phyloP scores from a whole-genome alignment of 2,329 filamentous ascomycete species.

The Xylaria digitata region DNA sequence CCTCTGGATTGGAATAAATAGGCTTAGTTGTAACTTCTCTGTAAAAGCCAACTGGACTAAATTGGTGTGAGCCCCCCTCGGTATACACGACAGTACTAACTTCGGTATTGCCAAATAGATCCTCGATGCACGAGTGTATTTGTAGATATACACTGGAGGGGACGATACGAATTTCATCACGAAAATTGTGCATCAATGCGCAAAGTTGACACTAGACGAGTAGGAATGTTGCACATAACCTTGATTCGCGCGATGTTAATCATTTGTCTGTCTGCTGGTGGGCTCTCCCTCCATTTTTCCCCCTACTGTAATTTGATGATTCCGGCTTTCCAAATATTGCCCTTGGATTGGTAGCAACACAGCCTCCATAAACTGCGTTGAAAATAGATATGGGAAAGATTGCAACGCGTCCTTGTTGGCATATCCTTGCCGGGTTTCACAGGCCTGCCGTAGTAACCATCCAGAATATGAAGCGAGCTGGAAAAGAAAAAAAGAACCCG shows the following conservation, averaged over 20 bases:
- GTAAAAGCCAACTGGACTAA: too few relatives aligned
- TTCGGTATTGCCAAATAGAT: too few relatives aligned
- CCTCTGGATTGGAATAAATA: too few relatives aligned
- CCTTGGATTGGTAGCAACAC: slow-evolving; percentile 6
- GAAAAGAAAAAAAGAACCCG: slow-evolving; percentile 21
- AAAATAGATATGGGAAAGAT: slow-evolving; percentile 26
- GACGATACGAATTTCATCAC: not conserved
- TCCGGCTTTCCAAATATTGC: slow-evolving; percentile 21
- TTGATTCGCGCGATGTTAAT: slow-evolving; percentile 6
- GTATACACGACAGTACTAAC: too few relatives aligned
- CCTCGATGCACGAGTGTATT: too few relatives aligned
- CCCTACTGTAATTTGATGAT: slow-evolving; percentile 12
- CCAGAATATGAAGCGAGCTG: slow-evolving; percentile 23
- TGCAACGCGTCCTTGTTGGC: slow-evolving; percentile 12
- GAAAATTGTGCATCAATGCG: not conserved
- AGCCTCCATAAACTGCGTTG: slow-evolving; percentile 13
- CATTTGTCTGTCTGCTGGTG: slow-evolving; percentile 18
- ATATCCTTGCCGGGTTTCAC: slow-evolving; percentile 9
- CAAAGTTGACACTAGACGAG: slow-evolving; percentile 4
- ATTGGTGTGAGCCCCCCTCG: too few relatives aligned
- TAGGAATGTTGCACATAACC: not conserved
- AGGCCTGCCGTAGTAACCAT: slow-evolving; percentile 14
- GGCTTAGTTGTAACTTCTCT: too few relatives aligned
- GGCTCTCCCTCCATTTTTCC: not conserved
- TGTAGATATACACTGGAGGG: too few relatives aligned